These are phyloP conservation scores for Miscanthus lutarioriparius DNA, from an alignment of 176 grass and related monocot genomes.

Conservation along the genomic window DNA sequence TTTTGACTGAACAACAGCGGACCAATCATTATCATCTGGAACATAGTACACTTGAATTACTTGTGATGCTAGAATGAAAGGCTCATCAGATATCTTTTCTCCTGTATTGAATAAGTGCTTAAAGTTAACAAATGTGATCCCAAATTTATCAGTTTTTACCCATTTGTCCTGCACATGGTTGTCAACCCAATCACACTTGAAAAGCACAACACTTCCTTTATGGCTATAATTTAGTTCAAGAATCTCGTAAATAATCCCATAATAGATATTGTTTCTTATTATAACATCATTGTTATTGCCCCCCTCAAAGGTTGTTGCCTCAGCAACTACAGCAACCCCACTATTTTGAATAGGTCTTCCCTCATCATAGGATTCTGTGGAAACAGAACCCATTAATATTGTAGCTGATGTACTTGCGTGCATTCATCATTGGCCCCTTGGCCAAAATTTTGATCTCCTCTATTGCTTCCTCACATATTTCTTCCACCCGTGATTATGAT, in stretches of 20 bases:
- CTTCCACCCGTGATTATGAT: too few relatives aligned
- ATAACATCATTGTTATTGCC: not conserved
- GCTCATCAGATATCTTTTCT: not conserved
- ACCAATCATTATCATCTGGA: too few relatives aligned
- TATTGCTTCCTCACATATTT: too few relatives aligned
- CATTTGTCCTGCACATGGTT: not conserved
- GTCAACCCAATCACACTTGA: slow-evolving; percentile 2
- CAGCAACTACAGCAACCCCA: not conserved
- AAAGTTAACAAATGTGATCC: not conserved
- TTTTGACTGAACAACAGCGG: too few relatives aligned
- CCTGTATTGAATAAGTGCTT: not conserved
- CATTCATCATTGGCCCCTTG: not conserved
- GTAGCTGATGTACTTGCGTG: not conserved
- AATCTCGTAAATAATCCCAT: not conserved
- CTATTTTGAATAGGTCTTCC: not conserved
- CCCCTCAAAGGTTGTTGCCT: not conserved
- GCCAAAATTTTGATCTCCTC: not conserved
- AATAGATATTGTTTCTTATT: not conserved
- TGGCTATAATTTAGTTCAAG: not conserved
- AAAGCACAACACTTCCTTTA: not conserved
- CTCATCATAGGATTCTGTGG: not conserved
- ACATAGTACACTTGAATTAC: too few relatives aligned
- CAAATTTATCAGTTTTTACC: not conserved
- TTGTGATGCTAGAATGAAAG: too few relatives aligned
- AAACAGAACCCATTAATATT: not conserved